Percentiles rank a stretch among this genome's conserved stretches.
Conservation (phyloP, 441 rosid genomes). For the Mallotus repandus region DNA sequence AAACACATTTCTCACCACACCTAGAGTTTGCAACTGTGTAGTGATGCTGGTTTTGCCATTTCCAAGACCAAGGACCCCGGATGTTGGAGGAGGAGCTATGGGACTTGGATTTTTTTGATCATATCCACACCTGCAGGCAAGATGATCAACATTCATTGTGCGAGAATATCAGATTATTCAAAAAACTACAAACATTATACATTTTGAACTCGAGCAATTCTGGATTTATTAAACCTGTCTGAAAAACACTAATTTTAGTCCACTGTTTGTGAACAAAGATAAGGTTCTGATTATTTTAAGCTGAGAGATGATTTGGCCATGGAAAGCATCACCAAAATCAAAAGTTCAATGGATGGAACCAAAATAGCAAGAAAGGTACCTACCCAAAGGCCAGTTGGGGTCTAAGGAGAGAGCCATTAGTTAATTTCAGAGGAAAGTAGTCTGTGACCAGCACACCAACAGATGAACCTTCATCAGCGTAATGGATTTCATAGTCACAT, state of each 20-base stretch:
- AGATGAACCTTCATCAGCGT: slow-evolving; percentile 91
- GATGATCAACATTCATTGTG: slow-evolving; percentile 11
- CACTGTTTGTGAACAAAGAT: background rate
- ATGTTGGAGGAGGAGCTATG: slow-evolving; percentile 57
- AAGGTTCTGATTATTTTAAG: background rate
- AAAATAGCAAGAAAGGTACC: slow-evolving; percentile 16
- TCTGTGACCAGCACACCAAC: slow-evolving; percentile 81
- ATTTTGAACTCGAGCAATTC: background rate
- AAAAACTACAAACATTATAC: background rate
- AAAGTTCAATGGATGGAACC: too few relatives aligned
- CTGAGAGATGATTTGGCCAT: background rate
- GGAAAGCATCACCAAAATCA: slow-evolving; percentile 24
- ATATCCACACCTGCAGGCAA: slow-evolving; percentile 71
- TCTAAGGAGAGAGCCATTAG: slow-evolving; percentile 44
- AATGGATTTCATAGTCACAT: slow-evolving; percentile 79
- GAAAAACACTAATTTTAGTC: background rate
- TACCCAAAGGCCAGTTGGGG: slow-evolving; percentile 76
- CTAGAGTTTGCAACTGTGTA: slow-evolving; percentile 69
- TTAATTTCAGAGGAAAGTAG: slow-evolving; percentile 46
- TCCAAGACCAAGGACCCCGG: slow-evolving; percentile 89
- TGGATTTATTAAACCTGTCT: background rate
- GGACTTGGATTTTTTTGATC: slow-evolving; percentile 65
- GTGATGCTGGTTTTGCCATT: slow-evolving; percentile 71
- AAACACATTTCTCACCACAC: slow-evolving; percentile 57
- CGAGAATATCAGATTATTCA: too few relatives aligned